These are phyloP conservation scores for Amanita polypyramis DNA, from an alignment of 768 basidiomycete species.

Conservation along the genomic window DNA sequence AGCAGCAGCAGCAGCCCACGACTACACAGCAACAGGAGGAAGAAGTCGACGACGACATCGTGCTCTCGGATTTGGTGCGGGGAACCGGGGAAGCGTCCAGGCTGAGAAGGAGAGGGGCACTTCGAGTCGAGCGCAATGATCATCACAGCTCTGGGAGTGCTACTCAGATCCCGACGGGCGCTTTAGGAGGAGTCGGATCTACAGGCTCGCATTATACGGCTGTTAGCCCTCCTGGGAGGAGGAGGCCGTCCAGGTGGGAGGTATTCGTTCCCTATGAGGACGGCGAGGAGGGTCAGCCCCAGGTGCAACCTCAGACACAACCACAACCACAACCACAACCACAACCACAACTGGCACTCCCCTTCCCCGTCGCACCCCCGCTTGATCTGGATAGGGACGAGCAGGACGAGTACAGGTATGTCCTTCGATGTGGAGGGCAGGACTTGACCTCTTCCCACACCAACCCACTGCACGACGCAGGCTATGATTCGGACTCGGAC, in stretches of 20 bases:
- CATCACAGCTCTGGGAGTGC: conserved; percentile 7
- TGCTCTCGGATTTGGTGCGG: conserved; percentile 64
- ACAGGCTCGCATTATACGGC: no score
- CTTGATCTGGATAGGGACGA: conserved; percentile 8
- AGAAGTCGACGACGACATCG: conserved; percentile 60
- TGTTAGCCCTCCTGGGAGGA: no score
- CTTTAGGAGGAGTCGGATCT: not conserved
- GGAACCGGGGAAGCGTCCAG: conserved; percentile 60
- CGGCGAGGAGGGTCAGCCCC: not conserved
- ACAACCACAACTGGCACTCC: not conserved
- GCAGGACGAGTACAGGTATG: conserved; percentile 16
- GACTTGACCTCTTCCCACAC: conserved; percentile 2
- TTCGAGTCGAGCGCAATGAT: conserved; percentile 40
- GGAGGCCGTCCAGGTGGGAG: not conserved
- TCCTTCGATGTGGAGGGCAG: conserved; percentile 20
- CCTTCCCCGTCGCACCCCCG: conserved; percentile 2
- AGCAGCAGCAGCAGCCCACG: no score
- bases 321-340: not conserved
- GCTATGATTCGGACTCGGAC: not conserved
- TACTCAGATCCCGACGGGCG: conserved; percentile 6
- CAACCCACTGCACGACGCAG: conserved; percentile 8
- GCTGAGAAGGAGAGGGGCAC: conserved; percentile 61
- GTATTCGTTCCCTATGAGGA: not conserved
- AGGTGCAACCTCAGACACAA: not conserved
- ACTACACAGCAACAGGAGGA: no score